These are phyloP conservation scores for Hericium rajendrae DNA, from an alignment of 768 basidiomycete species.

Conservation along the genomic window DNA sequence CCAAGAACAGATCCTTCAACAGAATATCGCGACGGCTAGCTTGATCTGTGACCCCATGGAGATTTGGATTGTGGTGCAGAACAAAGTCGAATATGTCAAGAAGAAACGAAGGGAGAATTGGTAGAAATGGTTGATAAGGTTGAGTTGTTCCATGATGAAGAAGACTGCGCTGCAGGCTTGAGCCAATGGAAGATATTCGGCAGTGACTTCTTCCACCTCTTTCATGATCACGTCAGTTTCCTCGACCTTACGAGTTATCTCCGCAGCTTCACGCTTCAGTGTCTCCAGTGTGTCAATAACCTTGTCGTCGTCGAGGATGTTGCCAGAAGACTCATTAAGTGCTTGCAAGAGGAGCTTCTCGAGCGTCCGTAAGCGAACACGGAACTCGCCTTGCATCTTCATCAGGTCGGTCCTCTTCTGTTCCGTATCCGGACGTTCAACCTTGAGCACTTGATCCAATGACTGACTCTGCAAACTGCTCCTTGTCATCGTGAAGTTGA, in stretches of 20 bases:
- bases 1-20: constrained; percentile 79
- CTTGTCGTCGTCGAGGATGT: constrained; percentile 97
- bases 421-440: constrained; percentile 95
- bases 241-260: constrained; percentile 91
- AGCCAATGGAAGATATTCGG: constrained; percentile 88
- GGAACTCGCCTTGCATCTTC: constrained; percentile 98
- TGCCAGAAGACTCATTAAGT: constrained; percentile 92
- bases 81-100: constrained; percentile 96
- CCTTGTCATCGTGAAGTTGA: constrained; percentile 98
- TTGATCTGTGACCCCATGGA: constrained; percentile 70
- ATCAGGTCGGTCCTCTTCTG: constrained; percentile 91
- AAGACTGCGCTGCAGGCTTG: constrained; percentile 95
- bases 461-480: constrained; percentile 98
- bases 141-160: constrained; percentile 93
- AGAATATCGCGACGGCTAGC: constrained; percentile 67
- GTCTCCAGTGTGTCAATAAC: constrained; percentile 96
- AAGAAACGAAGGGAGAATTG: constrained; percentile 97
- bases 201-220: constrained; percentile 92
- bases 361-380: constrained; percentile 80
- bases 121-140: constrained; percentile 94
- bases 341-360: constrained; percentile 91
- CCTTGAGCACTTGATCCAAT: constrained; percentile 91
- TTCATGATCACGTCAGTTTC: constrained; percentile 94
- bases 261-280: constrained; percentile 91
- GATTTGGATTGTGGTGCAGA: constrained; percentile 84